Percentiles rank a stretch among this genome's conserved stretches.
Conservation (phyloP, 164 flowering plant genomes). For the Stephania japonica region DNA sequence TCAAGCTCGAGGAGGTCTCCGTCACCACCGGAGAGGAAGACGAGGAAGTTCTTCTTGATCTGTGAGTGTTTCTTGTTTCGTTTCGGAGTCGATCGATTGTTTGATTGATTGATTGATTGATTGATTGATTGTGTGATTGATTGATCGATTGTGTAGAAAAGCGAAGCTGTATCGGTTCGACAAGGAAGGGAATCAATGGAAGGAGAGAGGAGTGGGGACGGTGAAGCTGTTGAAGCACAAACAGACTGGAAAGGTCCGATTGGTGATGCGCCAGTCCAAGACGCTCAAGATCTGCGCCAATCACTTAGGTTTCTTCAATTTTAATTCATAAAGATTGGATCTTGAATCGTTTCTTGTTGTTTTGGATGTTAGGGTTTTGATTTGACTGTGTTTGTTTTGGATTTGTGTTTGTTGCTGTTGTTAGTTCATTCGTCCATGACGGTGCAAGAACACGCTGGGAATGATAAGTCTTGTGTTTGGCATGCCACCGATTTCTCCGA, state of each 20-base stretch:
- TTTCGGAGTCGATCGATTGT: neutral
- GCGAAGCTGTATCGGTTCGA: slow-evolving; percentile 42
- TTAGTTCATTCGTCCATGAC: slow-evolving; percentile 27
- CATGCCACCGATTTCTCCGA: slow-evolving; percentile 40
- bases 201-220: slow-evolving; percentile 40
- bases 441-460: slow-evolving; percentile 34
- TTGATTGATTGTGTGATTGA: neutral
- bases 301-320: slow-evolving; percentile 24
- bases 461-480: slow-evolving; percentile 40
- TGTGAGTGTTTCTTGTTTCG: slow-evolving; percentile 18
- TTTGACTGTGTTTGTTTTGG: neutral
- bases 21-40: slow-evolving; percentile 83
- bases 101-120: neutral
- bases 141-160: slow-evolving; percentile 20
- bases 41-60: slow-evolving; percentile 67
- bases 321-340: neutral
- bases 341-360: neutral
- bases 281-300: slow-evolving; percentile 41
- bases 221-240: slow-evolving; percentile 40
- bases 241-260: slow-evolving; percentile 31
- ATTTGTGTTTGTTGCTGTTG: neutral
- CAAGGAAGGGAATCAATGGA: slow-evolving; percentile 38
- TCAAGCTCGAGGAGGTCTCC: slow-evolving; percentile 75
- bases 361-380: neutral
- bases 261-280: slow-evolving; percentile 38